These are phyloP conservation scores for Blastobotrys capitulatus DNA, from an alignment of 1,139 yeast genomes.

Conservation along the genomic window DNA sequence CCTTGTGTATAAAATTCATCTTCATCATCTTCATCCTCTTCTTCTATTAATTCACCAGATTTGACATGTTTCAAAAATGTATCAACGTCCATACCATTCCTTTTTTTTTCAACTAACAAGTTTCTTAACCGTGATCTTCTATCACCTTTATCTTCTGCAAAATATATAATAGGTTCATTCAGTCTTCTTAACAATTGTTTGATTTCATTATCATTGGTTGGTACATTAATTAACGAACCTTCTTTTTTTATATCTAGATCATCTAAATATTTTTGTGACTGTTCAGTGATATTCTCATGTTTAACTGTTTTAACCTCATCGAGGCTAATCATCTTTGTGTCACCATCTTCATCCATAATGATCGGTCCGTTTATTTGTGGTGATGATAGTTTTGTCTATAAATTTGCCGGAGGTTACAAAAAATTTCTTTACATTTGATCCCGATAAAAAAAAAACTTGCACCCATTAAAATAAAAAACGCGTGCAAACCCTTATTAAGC, in stretches of 20 bases:
- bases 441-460: no score
- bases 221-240: constrained; percentile 38
- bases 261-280: constrained; percentile 4
- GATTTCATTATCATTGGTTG: constrained; percentile 63
- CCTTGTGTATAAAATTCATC: constrained; percentile 90
- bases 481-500: no score
- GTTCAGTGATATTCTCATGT: neutral
- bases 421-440: no score
- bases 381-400: constrained; percentile 1
- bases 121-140: constrained; percentile 54
- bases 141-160: constrained; percentile 57
- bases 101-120: constrained; percentile 30
- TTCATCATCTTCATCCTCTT: constrained; percentile 48
- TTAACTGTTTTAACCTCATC: neutral
- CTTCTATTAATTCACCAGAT: constrained; percentile 25
- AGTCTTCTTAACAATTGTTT: constrained; percentile 42
- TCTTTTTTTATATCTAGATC: neutral
- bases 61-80: constrained; percentile 25
- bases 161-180: constrained; percentile 54
- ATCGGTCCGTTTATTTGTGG: no score
- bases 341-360: constrained; percentile 6
- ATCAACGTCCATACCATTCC: constrained; percentile 20
- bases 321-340: neutral
- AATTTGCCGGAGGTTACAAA: no score
- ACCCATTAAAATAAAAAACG: no score